Evolutionary conservation across 768 basidiomycete species (phyloP), one percentile per base, ranked within the genome.

Genomic region (Butyriboletus loyo): DNA sequence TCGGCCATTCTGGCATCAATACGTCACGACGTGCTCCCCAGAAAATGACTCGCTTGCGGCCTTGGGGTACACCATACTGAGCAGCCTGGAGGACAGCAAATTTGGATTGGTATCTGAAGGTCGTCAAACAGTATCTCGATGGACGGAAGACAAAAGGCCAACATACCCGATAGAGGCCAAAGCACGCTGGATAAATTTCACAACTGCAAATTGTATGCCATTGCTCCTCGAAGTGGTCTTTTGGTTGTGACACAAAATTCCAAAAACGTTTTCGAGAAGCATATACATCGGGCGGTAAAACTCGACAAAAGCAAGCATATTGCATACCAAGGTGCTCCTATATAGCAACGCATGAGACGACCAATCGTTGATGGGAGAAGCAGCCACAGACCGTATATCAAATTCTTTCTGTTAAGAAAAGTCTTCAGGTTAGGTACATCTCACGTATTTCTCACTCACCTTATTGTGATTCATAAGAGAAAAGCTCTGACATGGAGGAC

Each of bases 401-500:
- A 85, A 76, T 8, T 75, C 72, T 71, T 71, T 78, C 83, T 86
- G 49, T 56, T 34, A 27, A 30, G 37, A 37, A 27, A 46, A 39
- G 15, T 41, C 28, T 42, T 55, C 49, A 54, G 34, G 13, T 37
- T 50, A 44, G 22, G 49, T 37, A 45, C 14, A 21, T 22, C 24
- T 32, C 34, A 21, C 27, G 2, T 22, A 37, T 40, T 47, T 35
- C 30, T 44, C 19, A 13, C 59, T 62, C 53, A 84, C 86, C 63
- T 81, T 83, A 34, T 70, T 66, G 54, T 82, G 81, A 50, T 89
- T 90, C 53, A 83, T 83, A 0, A 68, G 60, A 54, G 83, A 85
- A 58, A 88, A 90, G 3, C 83, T 79, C 56, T 89, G 89, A 59
- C 88, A 90, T 13, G 88, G 88, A 4, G 87, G 86, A 4, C 87